Base-by-base conservation (phyloP, 2,329 filamentous ascomycete species). In the Aspergillus phoenicis region DNA sequence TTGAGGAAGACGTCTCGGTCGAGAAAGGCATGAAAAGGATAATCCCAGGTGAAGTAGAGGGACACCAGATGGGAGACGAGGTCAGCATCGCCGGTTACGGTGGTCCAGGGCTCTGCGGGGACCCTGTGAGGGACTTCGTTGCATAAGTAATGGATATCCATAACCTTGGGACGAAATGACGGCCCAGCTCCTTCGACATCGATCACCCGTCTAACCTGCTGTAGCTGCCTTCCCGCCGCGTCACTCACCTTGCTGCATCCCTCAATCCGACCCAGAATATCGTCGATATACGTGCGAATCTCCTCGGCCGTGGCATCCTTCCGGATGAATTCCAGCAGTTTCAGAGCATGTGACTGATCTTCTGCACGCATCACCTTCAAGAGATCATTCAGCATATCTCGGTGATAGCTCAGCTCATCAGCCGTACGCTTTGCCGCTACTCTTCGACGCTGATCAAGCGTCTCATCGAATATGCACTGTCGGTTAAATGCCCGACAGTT, bases 11-110 rank as follows among this genome's bases (percentile, higher is more conserved):
- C 95, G 71, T 96, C 91, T 38, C 87, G 83, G 70, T 90, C 91
- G 71, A 97, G 93, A 48, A 95, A 81, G 15, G 82, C 86, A 73
- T 90, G 96, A 76, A 93, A 96, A 26, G 91, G 88, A 74, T 96
- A 97, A 75, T 96, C 92, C 89, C 93, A 97, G 68, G 87, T 91
- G 77, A 96, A 96, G 78, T 97, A 97, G 87, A 96, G 89, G 71
- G 92, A 92, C 68, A 97, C 85, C 24, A 97, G 84, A 76, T 96
- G 92, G 8, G 87, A 85, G 63, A 96, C 86, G 45, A 96, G 82
- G 55, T 89, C 84, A 7, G 85, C 81, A 72, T 97, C 91, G 48
- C 85, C 82, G 1, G 91, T 96, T 43, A 96, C 91, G 11, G 81
- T 85, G 0, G 93, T 95, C 93, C 93, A 97, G 8, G 93, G 75